Evolutionary conservation across 768 basidiomycete species (phyloP), one percentile per base, ranked within the genome.

Genomic region (Scleroderma bovista): DNA sequence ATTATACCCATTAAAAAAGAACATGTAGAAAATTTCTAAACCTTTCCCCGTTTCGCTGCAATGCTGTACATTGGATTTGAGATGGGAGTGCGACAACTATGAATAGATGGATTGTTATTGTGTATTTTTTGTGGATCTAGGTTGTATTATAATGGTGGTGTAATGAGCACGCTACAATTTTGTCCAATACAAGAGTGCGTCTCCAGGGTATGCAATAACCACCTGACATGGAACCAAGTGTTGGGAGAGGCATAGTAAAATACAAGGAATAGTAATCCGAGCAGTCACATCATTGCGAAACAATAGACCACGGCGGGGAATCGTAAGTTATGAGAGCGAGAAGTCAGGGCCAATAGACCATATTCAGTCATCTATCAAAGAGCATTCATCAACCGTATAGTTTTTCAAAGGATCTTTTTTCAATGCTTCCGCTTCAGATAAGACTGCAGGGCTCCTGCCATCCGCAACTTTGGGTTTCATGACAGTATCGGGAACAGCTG

Each of bases 391-490:
- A 10, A 29, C 37, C n/a, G 60, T 57, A 64, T 90, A 88, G 60
- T 91, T 90, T 72, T 87, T 89, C 62, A 91, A 68, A 2, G 88
- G 88, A 61, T 89, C 85, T 57, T 79, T 86, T 52, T 88, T 73
- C 51, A 91, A 62, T 2, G 86, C 87, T 60, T 91, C 88, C 29
- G 86, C 86, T 64, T 89, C 87, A 2, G 83, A 79, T 26, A 74
- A 67, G 34, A 75, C 65, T 20, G 63, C 57, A 9, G 72, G 66
- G 11, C 72, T 75, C 56, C 69, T 75, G 46, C 67, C 54, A 50
- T 74, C 69, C 50, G 69, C 65, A 53, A 70, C 72, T 67, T 84
- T 86, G 46, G 75, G 73, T 61, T 80, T 87, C 78, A 87, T 88
- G 19, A 83, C 74, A n/a, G 80, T 74, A 45, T 79, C 78, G n/a